Percentiles rank a stretch among this genome's conserved stretches.
phyloP scores from a whole-genome alignment of 2,329 filamentous ascomycete species.

The Botrytis pseudocinerea region DNA sequence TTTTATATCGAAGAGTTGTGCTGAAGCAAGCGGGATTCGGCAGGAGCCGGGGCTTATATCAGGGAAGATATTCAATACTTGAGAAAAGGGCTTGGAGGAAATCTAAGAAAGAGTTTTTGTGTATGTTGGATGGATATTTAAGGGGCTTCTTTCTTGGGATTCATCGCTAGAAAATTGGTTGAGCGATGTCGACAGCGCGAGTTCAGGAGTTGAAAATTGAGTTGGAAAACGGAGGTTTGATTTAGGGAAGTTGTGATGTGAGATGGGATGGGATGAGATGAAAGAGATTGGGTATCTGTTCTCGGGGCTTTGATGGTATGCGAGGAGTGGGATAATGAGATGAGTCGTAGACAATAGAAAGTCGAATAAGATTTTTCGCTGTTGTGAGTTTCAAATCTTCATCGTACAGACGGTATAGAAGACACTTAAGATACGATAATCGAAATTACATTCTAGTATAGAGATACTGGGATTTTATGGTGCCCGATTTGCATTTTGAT shows the following conservation, averaged over 20 bases:
- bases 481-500: not conserved
- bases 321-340: too few species aligned
- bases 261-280: not conserved
- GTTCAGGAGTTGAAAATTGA: fast-evolving
- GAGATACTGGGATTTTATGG: not conserved
- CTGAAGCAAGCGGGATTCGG: not conserved
- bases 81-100: too few species aligned
- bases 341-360: too few species aligned
- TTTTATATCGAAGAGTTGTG: not conserved
- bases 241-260: not conserved
- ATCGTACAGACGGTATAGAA: not conserved
- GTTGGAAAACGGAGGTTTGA: not conserved
- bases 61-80: too few species aligned
- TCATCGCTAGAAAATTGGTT: not conserved
- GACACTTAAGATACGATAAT: not conserved
- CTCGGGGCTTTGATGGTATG: too few species aligned
- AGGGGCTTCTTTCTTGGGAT: not conserved
- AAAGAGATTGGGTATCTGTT: not conserved
- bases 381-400: too few species aligned
- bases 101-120: too few species aligned
- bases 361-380: too few species aligned
- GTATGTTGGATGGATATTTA: too few species aligned
- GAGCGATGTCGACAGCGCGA: fast-evolving
- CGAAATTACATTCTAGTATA: too few species aligned
- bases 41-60: too few species aligned